Evolutionary conservation across 139 green algal species (phyloP), one percentile per base, ranked within the genome.

Genomic region (Picochlorum sp.): DNA sequence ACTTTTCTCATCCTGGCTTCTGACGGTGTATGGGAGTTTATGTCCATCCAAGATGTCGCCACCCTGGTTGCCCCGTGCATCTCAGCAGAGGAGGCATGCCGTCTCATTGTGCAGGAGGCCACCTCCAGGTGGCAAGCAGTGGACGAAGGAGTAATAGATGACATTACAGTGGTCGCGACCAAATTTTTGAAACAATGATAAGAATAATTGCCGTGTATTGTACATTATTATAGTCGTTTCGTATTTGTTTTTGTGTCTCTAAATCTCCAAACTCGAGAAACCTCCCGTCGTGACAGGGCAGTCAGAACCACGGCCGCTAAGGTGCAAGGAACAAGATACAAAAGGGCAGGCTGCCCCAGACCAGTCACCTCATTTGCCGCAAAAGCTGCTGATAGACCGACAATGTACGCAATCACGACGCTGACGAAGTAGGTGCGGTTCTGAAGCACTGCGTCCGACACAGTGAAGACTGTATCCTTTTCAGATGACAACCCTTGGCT

Each of bases 11-110:
- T 97, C 14, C 69, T 97, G 21, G 91, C 91, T 20, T 87, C 70
- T n/a, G 91, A 97, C 34, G 91, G 90, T 26, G 86, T 97, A 26
- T 97, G 90, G 85, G 90, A 97, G 73, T 94, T 95, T 66, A 89
- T 97, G 54, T 78, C 56, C 38, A 88, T 79, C 72, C 78, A 96
- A 75, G 85, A 92, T 67, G 90, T 85, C 7, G 81, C 96, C 16
- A 84, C 92, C 18, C 76, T 92, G 45, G 69, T 90, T 20, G 68
- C 67, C 7, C 65, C 64, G 52, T 77, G 63, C 51, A 64, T 73
- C 7, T 80, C 65, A 24, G 73, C 76, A 6, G 84, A 89, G 63
- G 81, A 86, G 50, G 79, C 71, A 6, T 89, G 83, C 68, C 62
- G 77, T 4, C 55, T 37, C 3, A 18, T 96, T 45, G 83, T 96